Evolutionary conservation across 1,284 basidiomycete species (phyloP), one percentile per base, ranked within the genome.

Genomic region (Inonotus hispidus): DNA sequence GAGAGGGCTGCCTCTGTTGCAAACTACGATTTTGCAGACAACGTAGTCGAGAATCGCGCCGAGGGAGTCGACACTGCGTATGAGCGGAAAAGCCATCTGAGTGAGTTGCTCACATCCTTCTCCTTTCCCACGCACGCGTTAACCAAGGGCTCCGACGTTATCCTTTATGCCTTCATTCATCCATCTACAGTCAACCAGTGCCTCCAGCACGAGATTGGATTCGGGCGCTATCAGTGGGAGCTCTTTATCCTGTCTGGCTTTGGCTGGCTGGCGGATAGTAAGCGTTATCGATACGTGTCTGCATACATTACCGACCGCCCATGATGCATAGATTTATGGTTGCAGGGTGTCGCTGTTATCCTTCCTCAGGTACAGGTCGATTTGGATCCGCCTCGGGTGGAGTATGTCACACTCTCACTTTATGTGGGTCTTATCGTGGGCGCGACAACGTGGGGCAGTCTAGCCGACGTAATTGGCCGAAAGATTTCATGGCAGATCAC

Each of bases 141-240:
- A 14, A 43, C 41, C 16, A 10, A 43, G 16, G 41, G 16, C 19
- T 43, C 41, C 16, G 7, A n/a, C 16, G 4, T 21, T 21, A 13
- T 5, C n/a, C 23, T 21, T 23, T 29, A 29, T 2, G 11, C 23
- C 11, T 21, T 14, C 21, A 14, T n/a, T n/a, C n/a, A n/a, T n/a
- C 38, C 8, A 8, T 16, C 38, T 52, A 14, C 45, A 80, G 79
- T 80, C 64, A 80, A 80, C 65, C 71, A 73, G 63, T 78, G 77
- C 65, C 63, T 80, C 66, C 77, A 80, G 66, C 71, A 77, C 53
- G 79, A 81, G 77, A 81, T 87, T 59, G 83, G 84, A 23, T 85
- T 83, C 62, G 84, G 85, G 13, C 74, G 75, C 56, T 87, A 84
- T 71, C 84, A 87, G 67, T 72, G 75, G 64, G 81, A 84, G 70